Conservation (phyloP, 2,329 filamentous ascomycete species). For the Teratosphaeria gauchensis region DNA sequence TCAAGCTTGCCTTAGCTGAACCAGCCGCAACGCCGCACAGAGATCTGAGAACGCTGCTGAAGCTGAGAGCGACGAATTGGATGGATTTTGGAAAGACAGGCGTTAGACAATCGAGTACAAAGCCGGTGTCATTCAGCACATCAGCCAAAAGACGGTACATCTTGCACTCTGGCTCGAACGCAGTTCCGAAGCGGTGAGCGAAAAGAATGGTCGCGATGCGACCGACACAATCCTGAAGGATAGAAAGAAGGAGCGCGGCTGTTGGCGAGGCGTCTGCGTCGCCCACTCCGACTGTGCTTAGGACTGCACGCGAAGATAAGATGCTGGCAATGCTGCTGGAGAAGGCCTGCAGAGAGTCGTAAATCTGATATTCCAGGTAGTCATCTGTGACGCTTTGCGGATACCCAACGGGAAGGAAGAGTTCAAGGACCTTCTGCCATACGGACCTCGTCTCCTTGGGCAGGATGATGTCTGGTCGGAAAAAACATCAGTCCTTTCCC, state of each 20-base stretch:
- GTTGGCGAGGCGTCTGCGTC: slow-evolving; percentile 71
- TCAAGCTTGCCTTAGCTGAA: slow-evolving; percentile 81
- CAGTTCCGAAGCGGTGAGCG: slow-evolving; percentile 69
- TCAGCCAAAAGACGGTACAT: slow-evolving; percentile 80
- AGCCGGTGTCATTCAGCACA: slow-evolving; percentile 76
- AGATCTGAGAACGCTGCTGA: slow-evolving; percentile 52
- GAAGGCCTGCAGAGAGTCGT: slow-evolving; percentile 76
- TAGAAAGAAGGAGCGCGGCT: slow-evolving; percentile 68
- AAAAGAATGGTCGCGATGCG: slow-evolving; percentile 79
- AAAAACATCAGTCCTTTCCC: background rate
- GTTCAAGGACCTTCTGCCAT: slow-evolving; percentile 46
- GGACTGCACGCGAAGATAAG: slow-evolving; percentile 70
- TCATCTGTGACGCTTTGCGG: slow-evolving; percentile 77
- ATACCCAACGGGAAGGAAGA: slow-evolving; percentile 82
- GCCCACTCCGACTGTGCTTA: slow-evolving; percentile 71
- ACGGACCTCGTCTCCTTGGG: slow-evolving; percentile 15
- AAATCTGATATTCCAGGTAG: slow-evolving; percentile 67
- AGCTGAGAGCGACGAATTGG: slow-evolving; percentile 49
- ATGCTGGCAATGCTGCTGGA: slow-evolving; percentile 72
- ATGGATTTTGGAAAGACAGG: slow-evolving; percentile 56
- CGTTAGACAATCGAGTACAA: slow-evolving; percentile 76
- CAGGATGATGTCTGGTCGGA: slow-evolving; percentile 2
- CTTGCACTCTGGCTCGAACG: slow-evolving; percentile 85
- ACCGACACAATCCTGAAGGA: slow-evolving; percentile 72
- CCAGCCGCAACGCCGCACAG: slow-evolving; percentile 86